A percentile compares a stretch with the other conserved stretches of the same genome.
phyloP scores from a whole-genome alignment of 116 monocot species.

The Zostera marina region DNA sequence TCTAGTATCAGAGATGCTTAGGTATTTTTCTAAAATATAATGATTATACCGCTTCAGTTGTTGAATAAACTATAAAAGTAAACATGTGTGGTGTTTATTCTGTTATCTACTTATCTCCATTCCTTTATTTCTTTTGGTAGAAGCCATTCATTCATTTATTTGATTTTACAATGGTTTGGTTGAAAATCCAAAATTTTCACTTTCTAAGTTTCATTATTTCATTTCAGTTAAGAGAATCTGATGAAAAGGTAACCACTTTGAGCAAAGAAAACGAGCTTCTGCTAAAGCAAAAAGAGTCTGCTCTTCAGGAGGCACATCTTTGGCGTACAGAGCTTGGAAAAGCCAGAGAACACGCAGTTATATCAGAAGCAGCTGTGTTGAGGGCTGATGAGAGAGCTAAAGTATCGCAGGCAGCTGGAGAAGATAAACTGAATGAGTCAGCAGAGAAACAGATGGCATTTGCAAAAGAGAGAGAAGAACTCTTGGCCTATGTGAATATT shows the following conservation, averaged over 20 bases:
- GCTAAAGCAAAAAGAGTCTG: constrained; percentile 67
- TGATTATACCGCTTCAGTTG: too few relatives aligned
- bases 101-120: too few relatives aligned
- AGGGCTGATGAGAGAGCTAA: constrained; percentile 88
- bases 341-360: constrained; percentile 75
- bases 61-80: too few relatives aligned
- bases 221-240: constrained; percentile 55
- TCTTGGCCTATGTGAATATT: constrained; percentile 40
- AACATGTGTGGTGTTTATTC: too few relatives aligned
- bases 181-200: too few relatives aligned
- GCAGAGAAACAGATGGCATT: constrained; percentile 36
- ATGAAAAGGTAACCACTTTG: constrained; percentile 42
- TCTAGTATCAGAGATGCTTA: too few relatives aligned
- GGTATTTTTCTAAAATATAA: too few relatives aligned
- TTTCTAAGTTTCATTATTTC: too few relatives aligned
- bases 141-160: too few relatives aligned
- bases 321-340: constrained; percentile 97
- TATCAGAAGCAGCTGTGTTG: constrained; percentile 81
- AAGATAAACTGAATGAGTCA: constrained; percentile 40
- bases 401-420: constrained; percentile 56
- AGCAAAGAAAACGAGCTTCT: constrained; percentile 49
- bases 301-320: constrained; percentile 67
- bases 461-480: constrained; percentile 80
- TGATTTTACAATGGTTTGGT: too few relatives aligned
- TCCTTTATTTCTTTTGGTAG: too few relatives aligned